Evolutionary conservation across 768 basidiomycete genomes (phyloP), one percentile per base, ranked within the genome.

Genomic region (Boletus sp.): DNA sequence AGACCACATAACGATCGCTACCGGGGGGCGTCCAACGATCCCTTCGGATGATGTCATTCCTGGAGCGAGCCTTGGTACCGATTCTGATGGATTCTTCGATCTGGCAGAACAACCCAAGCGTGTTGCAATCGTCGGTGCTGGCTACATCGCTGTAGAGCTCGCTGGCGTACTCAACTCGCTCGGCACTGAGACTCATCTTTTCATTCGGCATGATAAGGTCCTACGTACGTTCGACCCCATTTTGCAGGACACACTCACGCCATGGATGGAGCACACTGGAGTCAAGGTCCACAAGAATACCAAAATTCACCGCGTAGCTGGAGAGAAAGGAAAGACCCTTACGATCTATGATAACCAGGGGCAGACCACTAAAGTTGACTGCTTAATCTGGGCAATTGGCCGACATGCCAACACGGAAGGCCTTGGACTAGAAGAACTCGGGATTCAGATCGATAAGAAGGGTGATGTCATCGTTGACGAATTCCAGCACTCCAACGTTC

Each of bases 111-210:
- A 96, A 71, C 97, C 97, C 9, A 92, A 89, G 74, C 84, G 94
- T 56, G 94, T 97, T 32, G 95, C 88, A 4, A 88, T 98, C 53
- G 87, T 98, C 42, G 97, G 97, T 46, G 97, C 97, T 14, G 97
- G 97, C 1, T 99, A 99, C 72, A 98, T 99, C 64, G 94, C 94
- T 17, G 92, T 98, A 59, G 97, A 99, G 74, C 85, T 99, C 46
- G 93, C 96, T 5, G 97, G 97, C 18, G 84, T 99, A 53, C 84
- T 99, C 75, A 85, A 98, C 73, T 80, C 91, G 7, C 84, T 97
- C 54, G 94, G 95, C 20, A 82, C 87, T 36, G 93, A 98, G 74
- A 94, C 94, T 8, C 94, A 98, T 70, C 73, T 98, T 62, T 72
- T 98, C 71, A 98, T 98, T 63, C 88, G 97, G 52, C 80, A 86